These are phyloP conservation scores for Williopsis jadinii DNA, from an alignment of 1,139 yeast species.

Conservation along the genomic window DNA sequence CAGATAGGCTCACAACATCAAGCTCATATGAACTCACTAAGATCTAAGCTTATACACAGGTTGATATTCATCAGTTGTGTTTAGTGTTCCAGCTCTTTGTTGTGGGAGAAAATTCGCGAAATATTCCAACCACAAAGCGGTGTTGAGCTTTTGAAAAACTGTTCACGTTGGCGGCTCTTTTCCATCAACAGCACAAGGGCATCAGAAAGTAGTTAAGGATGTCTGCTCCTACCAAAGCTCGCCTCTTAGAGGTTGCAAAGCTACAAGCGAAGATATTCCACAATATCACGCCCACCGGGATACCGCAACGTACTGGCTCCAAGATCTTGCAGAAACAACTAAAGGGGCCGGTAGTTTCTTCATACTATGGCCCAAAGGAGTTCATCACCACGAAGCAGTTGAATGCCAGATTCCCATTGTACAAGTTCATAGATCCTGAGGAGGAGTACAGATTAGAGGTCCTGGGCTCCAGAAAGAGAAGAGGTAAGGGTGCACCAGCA, in stretches of 20 bases:
- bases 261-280: conserved; percentile 57
- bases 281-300: conserved; percentile 57
- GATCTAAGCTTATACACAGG: too few species aligned
- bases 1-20: too few species aligned
- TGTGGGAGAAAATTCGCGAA: neutral
- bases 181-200: neutral
- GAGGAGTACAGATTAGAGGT: conserved; percentile 65
- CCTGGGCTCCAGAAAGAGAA: conserved; percentile 66
- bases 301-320: conserved; percentile 64
- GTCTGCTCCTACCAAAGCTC: conserved; percentile 28
- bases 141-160: too few species aligned
- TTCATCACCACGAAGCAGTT: conserved; percentile 59
- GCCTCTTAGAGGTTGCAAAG: conserved; percentile 49
- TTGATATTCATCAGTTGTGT: too few species aligned
- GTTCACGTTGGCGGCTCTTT: too few species aligned
- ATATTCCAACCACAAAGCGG: too few species aligned
- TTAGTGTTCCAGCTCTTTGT: too few species aligned
- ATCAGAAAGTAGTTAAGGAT: conserved; percentile 4
- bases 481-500: conserved; percentile 92
- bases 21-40: too few species aligned
- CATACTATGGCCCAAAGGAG: conserved; percentile 68
- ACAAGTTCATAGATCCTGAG: conserved; percentile 61
- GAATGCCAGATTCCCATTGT: conserved; percentile 48
- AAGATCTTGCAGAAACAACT: conserved; percentile 67
- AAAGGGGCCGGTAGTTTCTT: conserved; percentile 65